phyloP scores from a whole-genome alignment of 139 green algal species.

The Astrephomene gubernaculifera region DNA sequence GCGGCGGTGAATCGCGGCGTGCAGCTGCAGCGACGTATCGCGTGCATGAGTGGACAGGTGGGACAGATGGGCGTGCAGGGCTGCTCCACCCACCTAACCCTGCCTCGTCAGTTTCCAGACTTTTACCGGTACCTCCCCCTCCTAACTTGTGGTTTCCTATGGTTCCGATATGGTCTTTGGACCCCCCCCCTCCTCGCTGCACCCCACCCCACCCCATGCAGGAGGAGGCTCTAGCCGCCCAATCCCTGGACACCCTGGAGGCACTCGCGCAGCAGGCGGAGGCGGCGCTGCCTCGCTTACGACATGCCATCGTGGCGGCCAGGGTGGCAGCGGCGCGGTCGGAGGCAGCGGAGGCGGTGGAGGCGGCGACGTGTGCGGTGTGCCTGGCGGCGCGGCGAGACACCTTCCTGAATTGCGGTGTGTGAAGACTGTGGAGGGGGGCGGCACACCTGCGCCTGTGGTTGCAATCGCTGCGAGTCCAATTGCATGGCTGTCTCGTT shows the following conservation, averaged over 20 bases:
- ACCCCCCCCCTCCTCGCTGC: not conserved
- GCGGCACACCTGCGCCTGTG: not conserved
- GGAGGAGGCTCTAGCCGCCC: slow-evolving; percentile 37
- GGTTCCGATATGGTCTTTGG: not conserved
- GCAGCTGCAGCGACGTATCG: slow-evolving; percentile 23
- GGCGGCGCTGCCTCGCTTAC: slow-evolving; percentile 20
- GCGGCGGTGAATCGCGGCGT: not conserved
- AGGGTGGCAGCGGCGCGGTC: slow-evolving; percentile 22
- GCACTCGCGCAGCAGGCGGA: not conserved
- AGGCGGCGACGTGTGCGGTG: slow-evolving; percentile 36
- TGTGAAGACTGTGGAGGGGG: too few relatives aligned
- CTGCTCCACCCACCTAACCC: not conserved
- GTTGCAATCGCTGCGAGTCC: not conserved
- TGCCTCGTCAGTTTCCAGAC: not conserved
- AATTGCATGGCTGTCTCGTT: not conserved
- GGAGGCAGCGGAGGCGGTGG: slow-evolving; percentile 25
- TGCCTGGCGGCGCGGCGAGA: slow-evolving; percentile 10
- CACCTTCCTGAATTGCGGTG: slow-evolving; percentile 43
- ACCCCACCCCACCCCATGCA: not conserved
- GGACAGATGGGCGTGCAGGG: not conserved
- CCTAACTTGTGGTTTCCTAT: not conserved
- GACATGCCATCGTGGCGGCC: slow-evolving; percentile 29
- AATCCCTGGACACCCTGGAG: slow-evolving; percentile 31
- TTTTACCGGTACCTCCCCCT: not conserved
- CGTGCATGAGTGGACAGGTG: slow-evolving; percentile 41